phyloP scores from a whole-genome alignment of 1,284 basidiomycete species.

The Kwoniella shivajii region DNA sequence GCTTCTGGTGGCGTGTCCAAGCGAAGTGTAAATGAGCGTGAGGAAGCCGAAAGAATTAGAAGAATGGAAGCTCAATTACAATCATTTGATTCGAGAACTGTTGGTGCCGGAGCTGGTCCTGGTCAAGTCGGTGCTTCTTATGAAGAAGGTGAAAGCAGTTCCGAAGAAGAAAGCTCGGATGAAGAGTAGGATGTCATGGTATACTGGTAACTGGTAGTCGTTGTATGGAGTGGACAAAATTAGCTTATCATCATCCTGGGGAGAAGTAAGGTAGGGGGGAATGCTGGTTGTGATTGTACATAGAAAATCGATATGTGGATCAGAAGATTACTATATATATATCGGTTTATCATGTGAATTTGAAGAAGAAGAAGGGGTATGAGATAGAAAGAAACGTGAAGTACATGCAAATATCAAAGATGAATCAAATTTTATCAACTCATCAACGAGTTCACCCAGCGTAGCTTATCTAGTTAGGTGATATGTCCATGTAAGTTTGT shows the following conservation, averaged over 20 bases:
- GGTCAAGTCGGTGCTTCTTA: conserved; percentile 18
- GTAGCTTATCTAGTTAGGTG: too few species aligned
- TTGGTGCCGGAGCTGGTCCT: conserved; percentile 8
- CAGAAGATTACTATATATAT: too few species aligned
- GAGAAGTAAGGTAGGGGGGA: too few species aligned
- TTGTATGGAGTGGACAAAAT: neutral
- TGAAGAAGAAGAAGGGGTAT: neutral
- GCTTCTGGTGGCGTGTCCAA: conserved; percentile 83
- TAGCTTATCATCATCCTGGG: too few species aligned
- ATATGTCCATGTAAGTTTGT: too few species aligned
- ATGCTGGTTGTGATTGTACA: too few species aligned
- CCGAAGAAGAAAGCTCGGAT: conserved; percentile 50
- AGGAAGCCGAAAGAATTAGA: conserved; percentile 71
- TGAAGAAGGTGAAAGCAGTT: conserved; percentile 38
- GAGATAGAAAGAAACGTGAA: too few species aligned
- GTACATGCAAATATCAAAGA: too few species aligned
- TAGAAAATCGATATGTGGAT: too few species aligned
- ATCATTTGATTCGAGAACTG: conserved; percentile 34
- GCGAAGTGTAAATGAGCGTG: conserved; percentile 63
- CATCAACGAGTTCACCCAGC: too few species aligned
- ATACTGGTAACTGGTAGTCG: neutral
- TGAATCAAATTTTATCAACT: too few species aligned
- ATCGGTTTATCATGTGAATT: neutral
- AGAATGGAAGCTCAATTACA: conserved; percentile 68
- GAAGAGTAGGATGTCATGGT: conserved; percentile 49